A percentile compares a stretch with the other conserved stretches of the same genome.
phyloP scores from a whole-genome alignment of 345 rosid genomes.

The Sonneratia alba region DNA sequence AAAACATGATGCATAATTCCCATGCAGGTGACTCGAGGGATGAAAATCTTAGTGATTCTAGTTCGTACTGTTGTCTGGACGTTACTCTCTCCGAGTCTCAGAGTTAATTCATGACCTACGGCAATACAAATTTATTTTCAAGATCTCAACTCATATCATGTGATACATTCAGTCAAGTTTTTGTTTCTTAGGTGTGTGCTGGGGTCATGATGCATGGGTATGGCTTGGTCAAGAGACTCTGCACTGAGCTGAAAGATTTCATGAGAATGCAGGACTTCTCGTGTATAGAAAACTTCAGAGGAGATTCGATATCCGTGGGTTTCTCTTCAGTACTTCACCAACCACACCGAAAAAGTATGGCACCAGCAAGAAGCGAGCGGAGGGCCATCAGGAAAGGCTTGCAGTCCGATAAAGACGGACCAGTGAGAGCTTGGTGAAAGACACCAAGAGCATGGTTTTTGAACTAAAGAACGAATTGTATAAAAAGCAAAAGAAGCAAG shows the following conservation, averaged over 20 bases:
- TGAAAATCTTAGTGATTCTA: not conserved
- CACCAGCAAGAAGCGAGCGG: slow-evolving; percentile 83
- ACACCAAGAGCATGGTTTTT: slow-evolving; percentile 93
- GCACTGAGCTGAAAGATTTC: slow-evolving; percentile 70
- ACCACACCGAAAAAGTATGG: slow-evolving; percentile 71
- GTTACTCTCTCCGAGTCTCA: no score
- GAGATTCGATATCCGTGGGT: slow-evolving; percentile 30
- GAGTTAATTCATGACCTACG: no score
- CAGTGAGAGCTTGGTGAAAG: slow-evolving; percentile 89
- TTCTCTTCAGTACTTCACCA: slow-evolving; percentile 83
- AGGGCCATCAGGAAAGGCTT: slow-evolving; percentile 69
- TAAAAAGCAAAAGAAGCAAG: not conserved
- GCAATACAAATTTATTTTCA: not conserved
- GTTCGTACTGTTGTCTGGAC: no score
- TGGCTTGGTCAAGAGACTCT: slow-evolving; percentile 76
- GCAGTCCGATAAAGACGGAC: slow-evolving; percentile 97
- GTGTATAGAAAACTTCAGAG: slow-evolving; percentile 82
- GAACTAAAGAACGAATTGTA: slow-evolving; percentile 27
- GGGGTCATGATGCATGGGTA: slow-evolving; percentile 99
- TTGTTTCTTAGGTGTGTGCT: slow-evolving; percentile 63
- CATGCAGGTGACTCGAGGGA: not conserved
- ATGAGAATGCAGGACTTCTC: slow-evolving; percentile 83
- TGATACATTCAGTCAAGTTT: not conserved
- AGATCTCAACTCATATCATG: not conserved
- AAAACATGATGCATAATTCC: no score